Evolutionary conservation across 768 basidiomycete species (phyloP).

Genomic region (Amanita fuliginea): DNA sequence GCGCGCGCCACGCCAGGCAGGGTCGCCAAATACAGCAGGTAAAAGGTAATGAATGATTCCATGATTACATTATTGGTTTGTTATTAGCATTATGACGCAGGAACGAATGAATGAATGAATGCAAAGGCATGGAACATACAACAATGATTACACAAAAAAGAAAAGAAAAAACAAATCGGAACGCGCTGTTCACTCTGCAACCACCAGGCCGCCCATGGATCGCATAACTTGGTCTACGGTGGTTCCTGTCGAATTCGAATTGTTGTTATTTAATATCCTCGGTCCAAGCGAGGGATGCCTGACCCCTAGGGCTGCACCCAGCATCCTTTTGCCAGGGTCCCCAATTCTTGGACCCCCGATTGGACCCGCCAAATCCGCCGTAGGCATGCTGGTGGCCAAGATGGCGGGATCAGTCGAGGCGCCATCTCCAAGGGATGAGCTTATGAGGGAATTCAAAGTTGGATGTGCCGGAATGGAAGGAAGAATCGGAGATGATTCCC

Average conservation of each 20-base stretch:
- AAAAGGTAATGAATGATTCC: not conserved
- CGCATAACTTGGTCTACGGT: slow-evolving; percentile 47
- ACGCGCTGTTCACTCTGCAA: slow-evolving; percentile 50
- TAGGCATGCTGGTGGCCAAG: slow-evolving; percentile 42
- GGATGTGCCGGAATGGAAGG: slow-evolving; percentile 75
- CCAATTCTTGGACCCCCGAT: slow-evolving; percentile 69
- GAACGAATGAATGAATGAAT: not conserved
- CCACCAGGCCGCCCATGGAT: slow-evolving; percentile 64
- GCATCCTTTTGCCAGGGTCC: slow-evolving; percentile 83
- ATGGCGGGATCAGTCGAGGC: slow-evolving; percentile 60
- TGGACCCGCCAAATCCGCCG: slow-evolving; percentile 16
- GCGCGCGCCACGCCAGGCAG: not conserved
- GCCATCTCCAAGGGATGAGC: slow-evolving; percentile 51
- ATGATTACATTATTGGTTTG: slow-evolving; percentile 1
- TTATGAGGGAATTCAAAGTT: slow-evolving; percentile 77
- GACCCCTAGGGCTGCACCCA: slow-evolving; percentile 76
- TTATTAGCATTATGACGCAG: not conserved
- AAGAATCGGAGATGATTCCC: slow-evolving; percentile 76
- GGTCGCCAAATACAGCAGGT: not conserved
- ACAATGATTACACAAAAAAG: too few species aligned
- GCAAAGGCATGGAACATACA: not conserved
- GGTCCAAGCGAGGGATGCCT: slow-evolving; percentile 68
- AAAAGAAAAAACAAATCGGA: too few species aligned
- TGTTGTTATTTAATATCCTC: slow-evolving; percentile 36
- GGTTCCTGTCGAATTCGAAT: slow-evolving; percentile 21